Evolutionary conservation across 164 flowering plant genomes (phyloP).

Genomic region (Amborella trichopoda): DNA sequence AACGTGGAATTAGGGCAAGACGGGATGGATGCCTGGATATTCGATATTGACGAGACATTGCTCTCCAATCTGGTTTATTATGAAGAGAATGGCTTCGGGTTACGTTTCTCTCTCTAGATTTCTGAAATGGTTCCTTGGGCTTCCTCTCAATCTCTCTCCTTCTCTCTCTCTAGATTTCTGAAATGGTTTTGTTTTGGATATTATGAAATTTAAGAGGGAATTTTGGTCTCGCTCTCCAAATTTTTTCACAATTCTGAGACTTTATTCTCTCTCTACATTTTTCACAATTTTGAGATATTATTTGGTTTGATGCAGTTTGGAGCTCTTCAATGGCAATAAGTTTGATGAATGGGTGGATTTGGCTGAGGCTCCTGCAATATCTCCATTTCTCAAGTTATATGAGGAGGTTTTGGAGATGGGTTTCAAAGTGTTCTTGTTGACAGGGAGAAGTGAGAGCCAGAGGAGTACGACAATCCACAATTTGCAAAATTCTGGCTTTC

Average conservation of each 20-base stretch:
- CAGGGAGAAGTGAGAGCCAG: conserved; percentile 71
- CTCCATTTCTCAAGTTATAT: conserved; percentile 64
- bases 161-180: neutral
- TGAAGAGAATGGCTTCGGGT: conserved; percentile 69
- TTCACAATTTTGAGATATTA: neutral
- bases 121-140: too few species aligned
- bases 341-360: conserved; percentile 84
- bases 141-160: too few species aligned
- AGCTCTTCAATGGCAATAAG: conserved; percentile 41
- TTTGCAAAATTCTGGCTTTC: conserved; percentile 59
- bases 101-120: neutral
- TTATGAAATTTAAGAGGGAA: neutral
- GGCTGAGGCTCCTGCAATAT: conserved; percentile 55
- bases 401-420: conserved; percentile 52
- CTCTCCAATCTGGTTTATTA: conserved; percentile 87
- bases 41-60: conserved; percentile 86
- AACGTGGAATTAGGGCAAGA: conserved; percentile 37
- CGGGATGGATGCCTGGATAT: conserved; percentile 79
- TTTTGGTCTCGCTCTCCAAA: neutral
- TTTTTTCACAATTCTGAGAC: neutral
- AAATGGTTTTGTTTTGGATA: neutral
- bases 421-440: conserved; percentile 66
- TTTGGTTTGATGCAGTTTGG: conserved; percentile 34
- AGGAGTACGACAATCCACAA: conserved; percentile 57
- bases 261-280: neutral